Base-by-base conservation (phyloP, 306 rosid species). In the Canavalia gladiata region DNA sequence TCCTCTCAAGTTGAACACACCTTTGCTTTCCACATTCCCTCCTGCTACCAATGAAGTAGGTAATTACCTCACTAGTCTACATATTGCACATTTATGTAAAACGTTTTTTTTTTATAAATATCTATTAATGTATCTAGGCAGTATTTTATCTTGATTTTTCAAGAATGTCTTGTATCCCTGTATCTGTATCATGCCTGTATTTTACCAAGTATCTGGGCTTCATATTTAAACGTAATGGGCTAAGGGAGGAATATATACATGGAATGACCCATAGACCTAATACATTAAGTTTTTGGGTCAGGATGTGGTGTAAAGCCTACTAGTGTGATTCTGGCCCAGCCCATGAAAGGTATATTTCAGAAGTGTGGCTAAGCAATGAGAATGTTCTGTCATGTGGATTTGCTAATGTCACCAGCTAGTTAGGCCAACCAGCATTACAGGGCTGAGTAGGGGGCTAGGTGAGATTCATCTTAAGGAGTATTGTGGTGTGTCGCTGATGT, bases 201-300 rank as follows among this genome's bases (percentile, higher is more conserved):
- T 8, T 11, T 7, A 46, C 12, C 8, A 8, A 7, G 12, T 46
- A 46, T 46, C 10, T 6, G 2, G 51, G 68, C 30, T 62, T n/a
- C 28, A 11, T 6, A 35, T 33, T 60, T 1, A 31, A 1, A 60
- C 31, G 7, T 60, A 33, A 33, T 33, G 43, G 67, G 42, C 43
- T 9, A 33, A 60, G 67, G 43, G 28, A 35, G 46, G 68, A 63
- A 63, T 63, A 11, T 63, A 7, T 2, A 7, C 11, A 46, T 34
- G 39, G 37, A 63, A 63, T 60, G 25, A 60, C 25, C 67, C 43
- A 60, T 58, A 60, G 43, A 33, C 67, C 43, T 31, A 60, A 31
- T 60, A 18, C 25, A 18, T 18, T 60, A 60, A 9, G 41, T 0
- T 60, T 33, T 60, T 34, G 45, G 68, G 45, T 6, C 2, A 2